phyloP scores from a whole-genome alignment of 306 rosid species.

The Cajanus cajan region DNA sequence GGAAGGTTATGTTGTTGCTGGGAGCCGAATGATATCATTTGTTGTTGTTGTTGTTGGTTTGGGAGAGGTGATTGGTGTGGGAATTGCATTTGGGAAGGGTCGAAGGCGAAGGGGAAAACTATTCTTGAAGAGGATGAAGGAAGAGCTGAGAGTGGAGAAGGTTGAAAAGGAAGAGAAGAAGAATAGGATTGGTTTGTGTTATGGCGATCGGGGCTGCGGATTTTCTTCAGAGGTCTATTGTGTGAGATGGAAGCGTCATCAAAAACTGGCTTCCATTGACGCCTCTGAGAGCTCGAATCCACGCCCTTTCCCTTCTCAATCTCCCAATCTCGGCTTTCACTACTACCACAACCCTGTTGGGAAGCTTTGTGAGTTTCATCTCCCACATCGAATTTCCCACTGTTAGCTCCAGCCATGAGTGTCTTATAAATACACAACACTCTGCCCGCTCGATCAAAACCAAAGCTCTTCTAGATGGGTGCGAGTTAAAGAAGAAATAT shows the following conservation, averaged over 20 bases:
- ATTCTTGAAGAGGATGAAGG: conserved; percentile 50
- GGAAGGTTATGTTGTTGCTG: conserved; percentile 42
- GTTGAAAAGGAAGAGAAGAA: not conserved
- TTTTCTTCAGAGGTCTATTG: conserved; percentile 77
- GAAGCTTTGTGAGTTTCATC: conserved; percentile 29
- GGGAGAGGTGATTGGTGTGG: conserved; percentile 45
- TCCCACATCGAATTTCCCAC: conserved; percentile 51
- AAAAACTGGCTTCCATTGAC: conserved; percentile 56
- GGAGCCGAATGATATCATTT: conserved; percentile 53
- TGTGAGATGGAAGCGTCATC: conserved; percentile 56
- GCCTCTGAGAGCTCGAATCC: conserved; percentile 39
- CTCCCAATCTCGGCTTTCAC: conserved; percentile 45
- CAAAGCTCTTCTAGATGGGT: conserved; percentile 26
- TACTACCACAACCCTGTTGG: too few relatives aligned
- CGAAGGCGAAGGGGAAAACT: conserved; percentile 71
- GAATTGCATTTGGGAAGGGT: conserved; percentile 44
- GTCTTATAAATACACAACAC: not conserved
- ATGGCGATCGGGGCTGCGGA: conserved; percentile 56
- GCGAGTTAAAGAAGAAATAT: not conserved
- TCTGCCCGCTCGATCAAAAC: conserved; percentile 52
- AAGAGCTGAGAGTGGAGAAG: not conserved
- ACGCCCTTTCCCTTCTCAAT: conserved; percentile 39
- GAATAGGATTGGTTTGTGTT: conserved; percentile 29
- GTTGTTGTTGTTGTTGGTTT: conserved; percentile 40
- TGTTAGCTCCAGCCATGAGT: conserved; percentile 54